These are phyloP conservation scores for Neopestalotiopsis clavispora DNA, from an alignment of 2,329 filamentous ascomycete species.

Conservation along the genomic window DNA sequence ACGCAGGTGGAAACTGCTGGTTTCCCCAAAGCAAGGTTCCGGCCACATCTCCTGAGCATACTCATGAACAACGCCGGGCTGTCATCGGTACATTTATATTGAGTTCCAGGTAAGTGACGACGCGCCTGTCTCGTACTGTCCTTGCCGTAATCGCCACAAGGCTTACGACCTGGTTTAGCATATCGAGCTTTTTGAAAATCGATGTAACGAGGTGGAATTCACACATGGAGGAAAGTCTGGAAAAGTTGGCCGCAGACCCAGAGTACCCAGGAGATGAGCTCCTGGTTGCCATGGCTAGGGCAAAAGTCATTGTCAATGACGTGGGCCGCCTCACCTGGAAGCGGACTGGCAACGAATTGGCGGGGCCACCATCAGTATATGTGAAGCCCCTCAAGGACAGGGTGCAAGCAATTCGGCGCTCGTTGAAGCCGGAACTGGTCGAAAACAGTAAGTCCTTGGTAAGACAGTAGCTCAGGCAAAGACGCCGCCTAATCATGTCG, in stretches of 20 bases:
- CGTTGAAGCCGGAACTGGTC: conserved; percentile 27
- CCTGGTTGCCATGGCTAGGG: conserved; percentile 41
- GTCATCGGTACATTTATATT: conserved; percentile 22
- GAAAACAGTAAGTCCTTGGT: conserved; percentile 35
- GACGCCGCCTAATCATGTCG: not conserved
- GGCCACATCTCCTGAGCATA: conserved; percentile 10
- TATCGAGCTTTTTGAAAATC: conserved; percentile 29
- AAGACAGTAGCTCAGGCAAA: not conserved
- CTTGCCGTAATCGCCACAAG: not conserved
- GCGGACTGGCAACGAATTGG: conserved; percentile 23
- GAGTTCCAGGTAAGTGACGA: conserved; percentile 10
- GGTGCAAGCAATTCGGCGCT: conserved; percentile 29
- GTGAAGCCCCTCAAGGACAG: conserved; percentile 34
- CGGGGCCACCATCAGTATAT: conserved; percentile 29
- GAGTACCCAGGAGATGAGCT: conserved; percentile 56
- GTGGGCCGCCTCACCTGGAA: conserved; percentile 28
- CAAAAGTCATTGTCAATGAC: conserved; percentile 29
- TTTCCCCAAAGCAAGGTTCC: conserved; percentile 13
- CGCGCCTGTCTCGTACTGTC: not conserved
- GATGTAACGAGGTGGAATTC: conserved; percentile 56
- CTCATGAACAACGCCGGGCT: conserved; percentile 26
- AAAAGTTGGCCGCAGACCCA: conserved; percentile 47
- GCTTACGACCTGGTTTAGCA: conserved; percentile 21
- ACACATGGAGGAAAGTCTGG: conserved; percentile 63
- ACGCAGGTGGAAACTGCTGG: conserved; percentile 20